Evolutionary conservation across 2,329 filamentous ascomycete species (phyloP), one percentile per base, ranked within the genome.

Genomic region (Mariannaea sp.): DNA sequence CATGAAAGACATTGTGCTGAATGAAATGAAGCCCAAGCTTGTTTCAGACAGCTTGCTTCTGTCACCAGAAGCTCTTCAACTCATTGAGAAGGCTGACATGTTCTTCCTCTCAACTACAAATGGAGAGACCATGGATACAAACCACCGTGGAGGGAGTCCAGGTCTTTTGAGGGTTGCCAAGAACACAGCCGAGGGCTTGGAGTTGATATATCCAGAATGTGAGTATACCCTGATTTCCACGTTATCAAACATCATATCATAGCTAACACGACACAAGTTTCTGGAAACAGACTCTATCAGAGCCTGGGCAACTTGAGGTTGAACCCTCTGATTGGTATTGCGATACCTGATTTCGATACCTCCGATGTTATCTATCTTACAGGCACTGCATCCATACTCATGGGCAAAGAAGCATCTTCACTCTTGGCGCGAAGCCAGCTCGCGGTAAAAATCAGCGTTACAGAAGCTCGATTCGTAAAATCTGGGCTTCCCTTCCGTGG

Each of bases 281-380:
- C 88, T 1, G 91, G 91, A 7, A 96, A 96, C 69, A 78, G 89
- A 13, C 74, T 94, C 0, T 96, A 95, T 64, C 90, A 95, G 69
- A 90, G 88, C 0, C 79, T 95, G 0, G 91, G 91, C 1, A 96
- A 96, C 66, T 75, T 95, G 12, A 76, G 80, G 32, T 72, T 80
- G 7, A 87, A 86, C 26, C 88, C 89, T 0, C 73, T 75, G 14
- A 82, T 88, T 3, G 90, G 91, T 3, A 70, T 93, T 42, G 83
- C 82, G 3, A 79, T 96, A 29, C 89, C 90, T 0, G 84, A 92
- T 68, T 93, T 89, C 65, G 80, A 81, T 4, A 88, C 83, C 0
- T 88, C 88, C 1, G 77, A 90, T 64, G 84, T 89, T 5, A 76
- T 96, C 2, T 93, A 93, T 68, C 70, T 87, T 5, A 93, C 89